Evolutionary conservation across 257 asterid genomes (phyloP).

Genomic region (Solanum rostratum): DNA sequence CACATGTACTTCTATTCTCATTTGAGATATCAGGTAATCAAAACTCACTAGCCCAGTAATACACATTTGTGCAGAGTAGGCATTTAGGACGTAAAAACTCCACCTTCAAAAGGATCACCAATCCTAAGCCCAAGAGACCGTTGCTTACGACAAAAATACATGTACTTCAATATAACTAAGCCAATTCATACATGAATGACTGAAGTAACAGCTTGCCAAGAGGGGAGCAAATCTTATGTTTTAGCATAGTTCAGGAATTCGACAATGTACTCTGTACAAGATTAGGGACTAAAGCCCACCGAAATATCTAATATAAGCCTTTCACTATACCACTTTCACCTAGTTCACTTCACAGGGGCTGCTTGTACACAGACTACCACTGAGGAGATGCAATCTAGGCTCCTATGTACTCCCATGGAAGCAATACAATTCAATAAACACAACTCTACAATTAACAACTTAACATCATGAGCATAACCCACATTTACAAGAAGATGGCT

Average conservation of each 20-base stretch:
- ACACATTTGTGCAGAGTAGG: background rate
- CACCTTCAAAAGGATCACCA: background rate
- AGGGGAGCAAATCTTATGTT: background rate
- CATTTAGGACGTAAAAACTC: background rate
- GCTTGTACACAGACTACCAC: background rate
- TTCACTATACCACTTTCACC: constrained; percentile 2
- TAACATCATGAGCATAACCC: background rate
- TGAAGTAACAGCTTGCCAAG: background rate
- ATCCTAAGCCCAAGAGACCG: background rate
- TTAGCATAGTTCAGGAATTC: background rate
- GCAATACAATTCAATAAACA: background rate
- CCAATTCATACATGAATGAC: background rate
- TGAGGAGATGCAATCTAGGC: background rate
- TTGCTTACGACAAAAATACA: background rate
- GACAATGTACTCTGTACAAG: background rate
- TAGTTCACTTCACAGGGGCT: background rate
- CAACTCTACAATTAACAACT: constrained; percentile 4
- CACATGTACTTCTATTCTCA: background rate
- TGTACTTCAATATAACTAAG: background rate
- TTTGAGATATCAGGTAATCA: background rate
- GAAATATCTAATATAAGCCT: background rate
- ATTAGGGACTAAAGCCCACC: background rate
- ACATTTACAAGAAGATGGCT: constrained; percentile 5
- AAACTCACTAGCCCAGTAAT: background rate
- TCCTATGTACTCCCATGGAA: background rate